Conservation (phyloP, 2,329 filamentous ascomycete genomes). For the Bipolaris gigantea region DNA sequence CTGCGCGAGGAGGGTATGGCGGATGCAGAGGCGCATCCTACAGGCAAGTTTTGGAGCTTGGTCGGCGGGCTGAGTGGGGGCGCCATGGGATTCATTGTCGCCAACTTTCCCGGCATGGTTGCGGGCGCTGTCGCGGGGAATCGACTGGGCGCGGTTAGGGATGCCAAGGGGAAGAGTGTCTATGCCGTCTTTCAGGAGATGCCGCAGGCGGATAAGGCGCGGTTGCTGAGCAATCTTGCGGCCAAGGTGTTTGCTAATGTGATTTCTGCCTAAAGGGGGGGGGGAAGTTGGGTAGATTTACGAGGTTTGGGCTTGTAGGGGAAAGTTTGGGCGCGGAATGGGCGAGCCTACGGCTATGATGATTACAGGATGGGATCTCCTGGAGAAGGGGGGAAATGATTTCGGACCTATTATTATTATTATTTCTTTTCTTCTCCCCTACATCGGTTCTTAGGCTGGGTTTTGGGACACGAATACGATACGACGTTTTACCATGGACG, state of each 20-base stretch:
- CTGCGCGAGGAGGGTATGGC: constrained; percentile 66
- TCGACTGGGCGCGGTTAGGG: constrained; percentile 82
- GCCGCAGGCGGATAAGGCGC: constrained; percentile 78
- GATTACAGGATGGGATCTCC: constrained; percentile 22
- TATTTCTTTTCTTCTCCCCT: background rate
- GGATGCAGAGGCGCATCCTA: constrained; percentile 64
- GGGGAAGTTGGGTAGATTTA: background rate
- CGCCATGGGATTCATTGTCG: constrained; percentile 91
- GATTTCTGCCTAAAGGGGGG: constrained; percentile 44
- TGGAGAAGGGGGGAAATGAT: background rate
- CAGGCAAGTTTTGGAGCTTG: constrained; percentile 80
- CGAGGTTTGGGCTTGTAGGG: background rate
- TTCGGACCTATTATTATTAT: no score
- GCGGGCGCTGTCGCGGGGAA: constrained; percentile 93
- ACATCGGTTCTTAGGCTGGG: background rate
- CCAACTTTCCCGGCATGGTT: constrained; percentile 84
- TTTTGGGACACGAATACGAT: background rate
- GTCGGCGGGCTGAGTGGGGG: constrained; percentile 85
- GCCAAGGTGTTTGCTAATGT: constrained; percentile 83
- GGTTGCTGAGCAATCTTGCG: constrained; percentile 80
- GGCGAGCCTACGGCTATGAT: background rate
- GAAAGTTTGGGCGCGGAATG: no score
- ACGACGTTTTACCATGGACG: no score
- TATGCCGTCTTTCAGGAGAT: constrained; percentile 90
- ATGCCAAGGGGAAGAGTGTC: constrained; percentile 92